These are phyloP conservation scores for Amanita phalloides DNA, from an alignment of 768 basidiomycete species.

Conservation along the genomic window DNA sequence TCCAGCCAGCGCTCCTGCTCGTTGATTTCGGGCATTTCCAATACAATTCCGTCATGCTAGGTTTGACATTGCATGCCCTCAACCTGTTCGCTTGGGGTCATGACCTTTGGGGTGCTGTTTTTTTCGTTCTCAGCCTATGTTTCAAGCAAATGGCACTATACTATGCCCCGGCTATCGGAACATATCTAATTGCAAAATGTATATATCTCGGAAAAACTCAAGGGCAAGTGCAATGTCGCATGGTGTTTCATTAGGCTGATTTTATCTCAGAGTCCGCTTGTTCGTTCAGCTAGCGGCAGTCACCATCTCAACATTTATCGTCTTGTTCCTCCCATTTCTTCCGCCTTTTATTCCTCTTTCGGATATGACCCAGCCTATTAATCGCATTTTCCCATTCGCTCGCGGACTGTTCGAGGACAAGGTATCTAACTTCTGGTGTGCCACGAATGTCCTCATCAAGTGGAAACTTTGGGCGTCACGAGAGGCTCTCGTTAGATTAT, in stretches of 20 bases:
- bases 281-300: conserved; percentile 58
- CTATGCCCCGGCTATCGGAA: conserved; percentile 87
- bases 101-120: conserved; percentile 68
- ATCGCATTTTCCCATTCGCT: conserved; percentile 84
- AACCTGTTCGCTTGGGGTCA: conserved; percentile 57
- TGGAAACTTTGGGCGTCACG: conserved; percentile 53
- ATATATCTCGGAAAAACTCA: conserved; percentile 58
- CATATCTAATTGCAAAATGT: conserved; percentile 86
- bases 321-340: conserved; percentile 76
- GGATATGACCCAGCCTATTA: conserved; percentile 51
- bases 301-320: conserved; percentile 49
- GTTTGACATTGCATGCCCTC: conserved; percentile 58
- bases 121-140: conserved; percentile 75
- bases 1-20: conserved; percentile 77
- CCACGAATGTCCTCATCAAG: conserved; percentile 80
- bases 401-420: conserved; percentile 93
- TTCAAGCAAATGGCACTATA: conserved; percentile 98
- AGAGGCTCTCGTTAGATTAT: conserved; percentile 47
- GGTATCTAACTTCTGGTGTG: conserved; percentile 97
- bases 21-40: conserved; percentile 95
- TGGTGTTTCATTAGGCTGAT: not conserved
- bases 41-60: conserved; percentile 93
- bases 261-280: conserved; percentile 25
- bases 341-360: conserved; percentile 47
- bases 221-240: conserved; percentile 41